Percentiles rank a stretch among this genome's conserved stretches.
Evolutionary conservation across 371 early-diverging fungal genomes (phyloP).

Genomic region (Mortierella sp.): DNA sequence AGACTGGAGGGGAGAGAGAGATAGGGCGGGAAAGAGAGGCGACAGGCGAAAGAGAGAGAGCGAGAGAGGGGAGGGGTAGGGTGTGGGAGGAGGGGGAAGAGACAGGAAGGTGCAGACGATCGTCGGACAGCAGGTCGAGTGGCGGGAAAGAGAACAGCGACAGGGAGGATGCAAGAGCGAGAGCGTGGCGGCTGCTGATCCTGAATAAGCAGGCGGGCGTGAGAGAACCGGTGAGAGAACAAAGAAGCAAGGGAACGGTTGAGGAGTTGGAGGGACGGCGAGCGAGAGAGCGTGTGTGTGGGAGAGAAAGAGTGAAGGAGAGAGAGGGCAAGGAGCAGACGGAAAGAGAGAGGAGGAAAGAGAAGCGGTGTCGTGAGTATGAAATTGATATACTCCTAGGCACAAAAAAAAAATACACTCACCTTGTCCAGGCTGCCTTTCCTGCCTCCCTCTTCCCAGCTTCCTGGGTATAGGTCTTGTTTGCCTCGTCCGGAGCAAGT

Average conservation of each 20-base stretch:
- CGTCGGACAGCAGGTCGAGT: not conserved
- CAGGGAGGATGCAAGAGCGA: not conserved
- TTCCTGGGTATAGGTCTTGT: too few relatives aligned
- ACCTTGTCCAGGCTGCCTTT: too few relatives aligned
- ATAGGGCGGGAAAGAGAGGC: constrained; percentile 4
- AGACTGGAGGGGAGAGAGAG: not conserved
- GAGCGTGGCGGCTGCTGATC: not conserved
- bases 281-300: not conserved
- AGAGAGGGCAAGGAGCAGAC: not conserved
- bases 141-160: not conserved
- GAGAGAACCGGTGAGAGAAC: constrained; percentile 1
- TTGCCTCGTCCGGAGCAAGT: too few relatives aligned
- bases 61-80: constrained; percentile 2
- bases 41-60: not conserved
- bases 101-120: not conserved
- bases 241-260: constrained; percentile 1
- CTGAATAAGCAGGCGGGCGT: not conserved
- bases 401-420: not conserved
- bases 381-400: not conserved
- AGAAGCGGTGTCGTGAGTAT: not conserved
- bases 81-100: constrained; percentile 2
- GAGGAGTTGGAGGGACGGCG: not conserved
- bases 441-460: too few relatives aligned
- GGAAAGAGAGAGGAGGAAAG: not conserved
- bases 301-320: not conserved